A percentile compares a stretch with the other conserved stretches of the same genome.
phyloP scores from a whole-genome alignment of 768 basidiomycete genomes.

The Coprinopsis marcescibilis region DNA sequence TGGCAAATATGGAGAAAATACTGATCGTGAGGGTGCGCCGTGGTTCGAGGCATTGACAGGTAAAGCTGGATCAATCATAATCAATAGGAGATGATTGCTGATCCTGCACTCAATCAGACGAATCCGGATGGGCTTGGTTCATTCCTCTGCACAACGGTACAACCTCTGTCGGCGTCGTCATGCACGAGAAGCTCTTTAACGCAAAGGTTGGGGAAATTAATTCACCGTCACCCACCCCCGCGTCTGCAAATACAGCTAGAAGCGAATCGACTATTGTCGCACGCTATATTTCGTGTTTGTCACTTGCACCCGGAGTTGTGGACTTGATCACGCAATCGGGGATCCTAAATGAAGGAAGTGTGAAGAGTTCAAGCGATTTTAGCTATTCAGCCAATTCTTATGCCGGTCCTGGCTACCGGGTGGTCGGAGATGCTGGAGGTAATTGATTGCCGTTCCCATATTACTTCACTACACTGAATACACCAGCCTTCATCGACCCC shows the following conservation, averaged over 20 bases:
- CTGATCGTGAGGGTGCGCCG: constrained; percentile 49
- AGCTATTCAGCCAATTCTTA: constrained; percentile 59
- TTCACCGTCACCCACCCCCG: constrained; percentile 24
- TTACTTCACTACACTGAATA: constrained; percentile 2
- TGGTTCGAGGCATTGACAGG: constrained; percentile 73
- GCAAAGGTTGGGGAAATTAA: constrained; percentile 17
- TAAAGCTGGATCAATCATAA: constrained; percentile 19
- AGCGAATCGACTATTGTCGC: constrained; percentile 23
- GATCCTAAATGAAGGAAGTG: constrained; percentile 32
- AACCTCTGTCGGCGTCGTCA: constrained; percentile 58
- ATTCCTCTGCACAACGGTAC: constrained; percentile 63
- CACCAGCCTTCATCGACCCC: constrained; percentile 55
- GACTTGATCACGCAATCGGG: constrained; percentile 35
- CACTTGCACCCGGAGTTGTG: constrained; percentile 42
- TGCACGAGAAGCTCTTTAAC: constrained; percentile 40
- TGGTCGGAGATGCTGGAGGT: constrained; percentile 68
- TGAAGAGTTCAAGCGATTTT: constrained; percentile 54
- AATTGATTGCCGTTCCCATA: constrained; percentile 12
- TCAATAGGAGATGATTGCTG: constrained; percentile 3
- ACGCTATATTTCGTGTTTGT: constrained; percentile 41
- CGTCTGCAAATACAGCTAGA: constrained; percentile 20
- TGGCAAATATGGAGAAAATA: constrained; percentile 44
- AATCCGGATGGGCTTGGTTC: constrained; percentile 70
- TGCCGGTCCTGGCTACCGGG: constrained; percentile 48
- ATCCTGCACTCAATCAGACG: constrained; percentile 34